Percentiles rank a stretch among this genome's conserved stretches.
phyloP scores from a whole-genome alignment of 805 yeast species.

The Sugiyamaella valdiviana region DNA sequence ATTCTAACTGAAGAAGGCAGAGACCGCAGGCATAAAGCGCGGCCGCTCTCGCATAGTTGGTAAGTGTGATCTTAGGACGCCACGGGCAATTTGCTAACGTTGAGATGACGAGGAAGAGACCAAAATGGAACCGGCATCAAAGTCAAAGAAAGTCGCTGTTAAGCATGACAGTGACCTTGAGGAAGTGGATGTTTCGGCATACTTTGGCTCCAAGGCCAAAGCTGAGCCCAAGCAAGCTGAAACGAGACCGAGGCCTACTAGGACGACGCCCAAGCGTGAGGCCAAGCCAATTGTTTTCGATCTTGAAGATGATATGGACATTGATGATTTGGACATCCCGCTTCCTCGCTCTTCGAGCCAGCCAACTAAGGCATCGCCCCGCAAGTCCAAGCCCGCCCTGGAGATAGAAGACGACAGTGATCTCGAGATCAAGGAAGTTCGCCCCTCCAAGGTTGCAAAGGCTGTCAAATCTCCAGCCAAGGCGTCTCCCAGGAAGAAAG shows the following conservation, averaged over 20 bases:
- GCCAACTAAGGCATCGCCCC: neutral
- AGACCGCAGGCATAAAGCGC: neutral
- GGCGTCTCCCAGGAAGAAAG: neutral
- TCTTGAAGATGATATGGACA: conserved; percentile 8
- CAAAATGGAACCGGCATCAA: neutral
- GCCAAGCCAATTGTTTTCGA: neutral
- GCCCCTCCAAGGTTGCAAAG: neutral
- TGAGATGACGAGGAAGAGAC: conserved; percentile 5
- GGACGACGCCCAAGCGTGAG: neutral
- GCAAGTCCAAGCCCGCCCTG: neutral
- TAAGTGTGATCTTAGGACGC: neutral
- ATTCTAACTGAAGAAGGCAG: neutral
- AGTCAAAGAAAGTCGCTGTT: neutral
- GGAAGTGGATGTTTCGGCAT: conserved; percentile 11
- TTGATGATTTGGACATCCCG: neutral
- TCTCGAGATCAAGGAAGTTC: neutral
- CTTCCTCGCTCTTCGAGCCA: conserved; percentile 1
- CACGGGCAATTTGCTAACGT: neutral
- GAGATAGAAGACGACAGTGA: conserved; percentile 5
- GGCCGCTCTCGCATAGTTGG: conserved; percentile 8
- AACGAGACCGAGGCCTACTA: no score
- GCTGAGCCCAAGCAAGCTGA: neutral
- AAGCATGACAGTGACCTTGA: conserved; percentile 6
- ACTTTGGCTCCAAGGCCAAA: conserved; percentile 11
- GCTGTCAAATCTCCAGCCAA: neutral